These are phyloP conservation scores for Magnusiomyces ingens DNA, from an alignment of 1,139 yeast species.

Conservation along the genomic window DNA sequence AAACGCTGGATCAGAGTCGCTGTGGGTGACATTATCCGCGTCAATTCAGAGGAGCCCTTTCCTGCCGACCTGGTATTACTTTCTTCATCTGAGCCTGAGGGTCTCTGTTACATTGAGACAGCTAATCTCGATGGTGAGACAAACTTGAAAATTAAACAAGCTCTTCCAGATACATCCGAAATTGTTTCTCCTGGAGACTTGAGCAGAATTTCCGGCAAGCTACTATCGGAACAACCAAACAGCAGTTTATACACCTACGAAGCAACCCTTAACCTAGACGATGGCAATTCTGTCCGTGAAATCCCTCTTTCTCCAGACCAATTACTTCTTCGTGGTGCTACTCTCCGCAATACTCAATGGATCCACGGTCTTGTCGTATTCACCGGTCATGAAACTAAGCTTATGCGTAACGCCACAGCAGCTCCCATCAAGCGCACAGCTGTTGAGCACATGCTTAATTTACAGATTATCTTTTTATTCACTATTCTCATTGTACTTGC, in stretches of 20 bases:
- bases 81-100: slow-evolving; percentile 96
- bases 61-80: slow-evolving; percentile 88
- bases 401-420: slow-evolving; percentile 98
- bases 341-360: slow-evolving; percentile 91
- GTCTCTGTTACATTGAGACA: slow-evolving; percentile 93
- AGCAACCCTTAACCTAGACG: slow-evolving; percentile 62
- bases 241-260: slow-evolving; percentile 92
- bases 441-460: slow-evolving; percentile 88
- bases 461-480: slow-evolving; percentile 85
- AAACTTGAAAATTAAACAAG: slow-evolving; percentile 88
- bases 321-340: slow-evolving; percentile 87
- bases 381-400: slow-evolving; percentile 96
- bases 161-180: slow-evolving; percentile 68
- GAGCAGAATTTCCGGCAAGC: slow-evolving; percentile 45
- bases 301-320: slow-evolving; percentile 86
- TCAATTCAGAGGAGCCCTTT: slow-evolving; percentile 80
- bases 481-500: slow-evolving; percentile 69
- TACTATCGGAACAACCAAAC: slow-evolving; percentile 87
- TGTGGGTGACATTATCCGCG: slow-evolving; percentile 87
- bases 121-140: slow-evolving; percentile 98
- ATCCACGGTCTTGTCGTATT: slow-evolving; percentile 88
- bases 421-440: slow-evolving; percentile 97
- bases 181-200: slow-evolving; percentile 65
- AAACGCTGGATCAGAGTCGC: slow-evolving; percentile 81
- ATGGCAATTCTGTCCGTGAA: slow-evolving; percentile 36